Evolutionary conservation across 257 asterid species (phyloP).

Genomic region (Fraxinus excelsior): DNA sequence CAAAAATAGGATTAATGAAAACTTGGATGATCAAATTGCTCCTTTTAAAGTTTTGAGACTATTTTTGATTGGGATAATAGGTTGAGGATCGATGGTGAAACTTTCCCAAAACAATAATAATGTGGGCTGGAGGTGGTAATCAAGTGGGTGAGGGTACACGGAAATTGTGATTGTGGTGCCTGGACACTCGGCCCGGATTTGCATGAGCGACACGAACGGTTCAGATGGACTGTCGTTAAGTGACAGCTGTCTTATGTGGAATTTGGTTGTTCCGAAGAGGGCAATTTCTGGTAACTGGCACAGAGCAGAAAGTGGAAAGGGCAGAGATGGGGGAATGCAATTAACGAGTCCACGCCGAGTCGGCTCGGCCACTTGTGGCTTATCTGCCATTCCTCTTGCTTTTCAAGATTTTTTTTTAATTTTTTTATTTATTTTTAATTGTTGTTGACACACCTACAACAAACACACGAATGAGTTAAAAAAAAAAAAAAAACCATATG

Average conservation of each 20-base stretch:
- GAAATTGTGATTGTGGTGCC: neutral
- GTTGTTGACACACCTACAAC: too few relatives aligned
- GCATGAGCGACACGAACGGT: constrained; percentile 9
- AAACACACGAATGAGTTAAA: too few relatives aligned
- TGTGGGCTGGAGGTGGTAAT: constrained; percentile 8
- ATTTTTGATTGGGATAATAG: neutral
- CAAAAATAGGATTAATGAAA: too few relatives aligned
- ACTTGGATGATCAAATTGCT: neutral
- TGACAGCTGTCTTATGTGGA: neutral
- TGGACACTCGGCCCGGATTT: neutral
- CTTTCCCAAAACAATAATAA: neutral
- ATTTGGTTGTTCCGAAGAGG: neutral
- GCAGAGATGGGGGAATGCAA: neutral
- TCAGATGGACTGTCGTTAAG: neutral
- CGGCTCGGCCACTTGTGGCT: constrained; percentile 8
- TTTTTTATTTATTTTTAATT: neutral
- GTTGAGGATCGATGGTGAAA: neutral
- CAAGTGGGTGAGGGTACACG: constrained; percentile 16
- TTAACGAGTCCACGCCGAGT: constrained; percentile 4
- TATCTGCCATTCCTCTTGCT: neutral
- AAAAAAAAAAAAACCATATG: too few relatives aligned
- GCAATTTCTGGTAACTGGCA: constrained; percentile 14
- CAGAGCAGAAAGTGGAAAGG: constrained; percentile 10
- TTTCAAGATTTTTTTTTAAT: neutral
- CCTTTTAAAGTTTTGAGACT: neutral